These are phyloP conservation scores for Eimeria tenella DNA, from an alignment of 169 alveolate species.

Conservation along the genomic window DNA sequence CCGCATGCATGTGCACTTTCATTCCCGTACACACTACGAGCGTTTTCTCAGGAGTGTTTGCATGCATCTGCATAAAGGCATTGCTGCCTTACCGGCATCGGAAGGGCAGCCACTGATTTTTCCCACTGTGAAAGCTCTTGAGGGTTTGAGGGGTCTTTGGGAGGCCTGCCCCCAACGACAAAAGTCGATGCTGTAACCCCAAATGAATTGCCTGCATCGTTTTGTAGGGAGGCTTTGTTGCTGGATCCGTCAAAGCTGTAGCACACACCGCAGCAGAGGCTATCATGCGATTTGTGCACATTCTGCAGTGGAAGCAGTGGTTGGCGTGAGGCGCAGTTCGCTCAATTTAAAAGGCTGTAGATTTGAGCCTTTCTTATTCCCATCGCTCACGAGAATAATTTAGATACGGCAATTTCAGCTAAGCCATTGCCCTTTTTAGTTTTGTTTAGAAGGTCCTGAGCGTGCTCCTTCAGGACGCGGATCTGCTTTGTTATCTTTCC, in stretches of 20 bases:
- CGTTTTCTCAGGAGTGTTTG: neutral
- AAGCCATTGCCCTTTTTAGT: conserved; percentile 82
- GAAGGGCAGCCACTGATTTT: conserved; percentile 68
- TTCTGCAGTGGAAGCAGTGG: too few species aligned
- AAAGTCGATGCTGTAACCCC: neutral
- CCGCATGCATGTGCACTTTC: neutral
- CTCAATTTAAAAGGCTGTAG: neutral
- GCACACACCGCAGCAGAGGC: too few species aligned
- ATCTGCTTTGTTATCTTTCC: conserved; percentile 89
- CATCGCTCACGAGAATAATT: neutral
- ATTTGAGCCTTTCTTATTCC: neutral
- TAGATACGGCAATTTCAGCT: neutral
- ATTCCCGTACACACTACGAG: neutral
- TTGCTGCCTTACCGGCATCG: conserved; percentile 72
- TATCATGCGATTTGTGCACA: too few species aligned
- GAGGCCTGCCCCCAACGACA: conserved; percentile 74
- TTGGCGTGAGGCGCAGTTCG: too few species aligned
- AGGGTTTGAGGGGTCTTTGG: conserved; percentile 69
- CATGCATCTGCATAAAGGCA: too few species aligned
- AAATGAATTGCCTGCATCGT: neutral
- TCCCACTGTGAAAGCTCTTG: conserved; percentile 44
- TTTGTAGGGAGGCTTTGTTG: neutral
- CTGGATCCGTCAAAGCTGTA: too few species aligned
- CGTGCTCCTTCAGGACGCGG: conserved; percentile 83
- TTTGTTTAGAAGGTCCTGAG: conserved; percentile 81